Evolutionary conservation across 2,329 filamentous ascomycete genomes (phyloP).

Genomic region (Plectosphaerella plurivora): DNA sequence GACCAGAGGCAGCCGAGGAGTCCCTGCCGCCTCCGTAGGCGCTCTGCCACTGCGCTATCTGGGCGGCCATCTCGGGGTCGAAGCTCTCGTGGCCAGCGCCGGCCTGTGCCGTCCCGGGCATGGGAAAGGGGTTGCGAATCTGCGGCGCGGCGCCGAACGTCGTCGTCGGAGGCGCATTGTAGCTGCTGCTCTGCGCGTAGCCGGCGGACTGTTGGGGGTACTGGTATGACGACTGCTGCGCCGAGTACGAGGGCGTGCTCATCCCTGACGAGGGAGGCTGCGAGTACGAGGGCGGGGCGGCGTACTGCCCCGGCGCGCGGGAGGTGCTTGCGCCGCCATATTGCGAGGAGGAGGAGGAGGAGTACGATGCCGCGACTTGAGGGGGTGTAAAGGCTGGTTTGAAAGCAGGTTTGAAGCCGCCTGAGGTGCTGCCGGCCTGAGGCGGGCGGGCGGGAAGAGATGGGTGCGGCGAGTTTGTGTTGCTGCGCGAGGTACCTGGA

Average conservation of each 20-base stretch:
- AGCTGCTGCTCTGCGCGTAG: conserved; percentile 20
- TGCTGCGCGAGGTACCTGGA: conserved; percentile 60
- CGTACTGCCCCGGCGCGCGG: conserved; percentile 36
- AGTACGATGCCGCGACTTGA: conserved; percentile 23
- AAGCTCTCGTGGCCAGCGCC: conserved; percentile 62
- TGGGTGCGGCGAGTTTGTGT: conserved; percentile 36
- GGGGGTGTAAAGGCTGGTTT: conserved; percentile 28
- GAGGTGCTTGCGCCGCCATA: conserved; percentile 30
- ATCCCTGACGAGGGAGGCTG: conserved; percentile 17
- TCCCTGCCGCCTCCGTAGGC: conserved; percentile 60
- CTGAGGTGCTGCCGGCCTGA: conserved; percentile 30
- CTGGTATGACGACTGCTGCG: conserved; percentile 16
- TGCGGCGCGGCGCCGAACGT: conserved; percentile 56
- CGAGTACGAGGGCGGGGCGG: conserved; percentile 32
- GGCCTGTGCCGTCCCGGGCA: conserved; percentile 42
- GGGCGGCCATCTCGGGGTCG: conserved; percentile 80
- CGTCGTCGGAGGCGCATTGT: conserved; percentile 20
- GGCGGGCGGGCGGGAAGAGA: conserved; percentile 78
- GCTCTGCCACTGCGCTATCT: conserved; percentile 93
- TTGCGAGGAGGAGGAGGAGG: conserved; percentile 19
- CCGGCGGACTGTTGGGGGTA: conserved; percentile 24
- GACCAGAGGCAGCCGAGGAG: conserved; percentile 20
- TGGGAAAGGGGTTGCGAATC: conserved; percentile 77
- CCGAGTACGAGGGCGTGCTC: conserved; percentile 12
- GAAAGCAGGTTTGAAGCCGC: conserved; percentile 47